Evolutionary conservation across 495 filamentous ascomycete genomes (phyloP).

Genomic region (Parathielavia appendiculata): DNA sequence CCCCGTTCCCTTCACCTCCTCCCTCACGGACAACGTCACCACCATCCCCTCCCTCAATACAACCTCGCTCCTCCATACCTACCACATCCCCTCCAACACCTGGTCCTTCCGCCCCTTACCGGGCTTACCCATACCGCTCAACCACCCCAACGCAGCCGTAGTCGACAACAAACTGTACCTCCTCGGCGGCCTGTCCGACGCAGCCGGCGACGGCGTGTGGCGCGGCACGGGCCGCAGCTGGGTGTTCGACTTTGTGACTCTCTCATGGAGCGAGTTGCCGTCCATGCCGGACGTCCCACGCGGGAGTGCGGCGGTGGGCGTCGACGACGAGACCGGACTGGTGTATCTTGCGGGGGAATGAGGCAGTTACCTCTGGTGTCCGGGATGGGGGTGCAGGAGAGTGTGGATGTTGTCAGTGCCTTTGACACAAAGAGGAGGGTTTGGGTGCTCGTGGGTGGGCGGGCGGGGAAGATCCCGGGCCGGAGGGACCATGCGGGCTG

Average conservation of each 20-base stretch:
- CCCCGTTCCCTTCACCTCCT: too few relatives aligned
- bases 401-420: slow-evolving; percentile 27
- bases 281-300: slow-evolving; percentile 25
- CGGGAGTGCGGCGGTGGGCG: slow-evolving; percentile 23
- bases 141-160: slow-evolving; percentile 44
- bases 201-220: slow-evolving; percentile 77
- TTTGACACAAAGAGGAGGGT: slow-evolving; percentile 29
- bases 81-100: slow-evolving; percentile 60
- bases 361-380: slow-evolving; percentile 5
- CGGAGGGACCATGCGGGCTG: slow-evolving; percentile 35
- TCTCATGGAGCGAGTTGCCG: slow-evolving; percentile 20
- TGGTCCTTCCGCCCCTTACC: slow-evolving; percentile 55
- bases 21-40: neutral
- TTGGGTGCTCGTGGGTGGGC: slow-evolving; percentile 21
- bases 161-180: slow-evolving; percentile 61
- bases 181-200: slow-evolving; percentile 69
- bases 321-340: slow-evolving; percentile 16
- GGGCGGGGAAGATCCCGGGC: slow-evolving; percentile 27
- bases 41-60: slow-evolving; percentile 22
- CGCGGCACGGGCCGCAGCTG: slow-evolving; percentile 40
- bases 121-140: slow-evolving; percentile 53
- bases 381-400: slow-evolving; percentile 10
- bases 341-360: slow-evolving; percentile 29
- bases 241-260: slow-evolving; percentile 53
- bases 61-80: slow-evolving; percentile 62